These are phyloP conservation scores for Straminergon stramineum DNA, from an alignment of 225 moss, liverwort and hornwort genomes.

Conservation along the genomic window DNA sequence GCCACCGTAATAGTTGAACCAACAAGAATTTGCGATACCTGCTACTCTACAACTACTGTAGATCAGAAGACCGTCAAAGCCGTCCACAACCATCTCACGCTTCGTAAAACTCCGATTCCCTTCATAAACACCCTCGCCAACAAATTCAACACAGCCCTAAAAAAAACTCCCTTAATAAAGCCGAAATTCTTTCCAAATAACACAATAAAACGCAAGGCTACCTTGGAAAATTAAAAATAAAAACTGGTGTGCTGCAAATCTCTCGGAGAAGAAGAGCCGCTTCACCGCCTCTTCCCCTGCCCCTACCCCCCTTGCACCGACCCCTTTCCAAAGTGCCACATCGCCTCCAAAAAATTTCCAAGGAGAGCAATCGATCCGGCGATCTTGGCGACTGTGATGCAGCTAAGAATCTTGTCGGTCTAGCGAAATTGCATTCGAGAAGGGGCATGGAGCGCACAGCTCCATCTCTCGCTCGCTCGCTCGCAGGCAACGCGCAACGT, in stretches of 20 bases:
- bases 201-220: not conserved
- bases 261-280: conserved; percentile 3
- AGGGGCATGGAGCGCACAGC: not conserved
- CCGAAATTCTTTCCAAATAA: not conserved
- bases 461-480: not conserved
- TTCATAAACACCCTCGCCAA: not conserved
- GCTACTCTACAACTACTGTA: not conserved
- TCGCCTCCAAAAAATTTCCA: not conserved
- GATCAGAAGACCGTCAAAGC: not conserved
- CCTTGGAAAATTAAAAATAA: not conserved
- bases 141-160: not conserved
- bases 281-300: not conserved
- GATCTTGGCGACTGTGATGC: too few relatives aligned
- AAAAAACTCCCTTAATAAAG: not conserved
- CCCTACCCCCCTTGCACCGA: not conserved
- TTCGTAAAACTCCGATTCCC: not conserved
- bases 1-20: conserved; percentile 13
- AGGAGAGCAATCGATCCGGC: not conserved
- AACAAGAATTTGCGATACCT: not conserved
- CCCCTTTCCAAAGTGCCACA: not conserved
- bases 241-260: not conserved
- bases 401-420: not conserved
- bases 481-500: not conserved
- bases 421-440: not conserved
- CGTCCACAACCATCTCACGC: not conserved